These are phyloP conservation scores for Trichosporon inkin DNA, from an alignment of 1,284 basidiomycete species.

Conservation along the genomic window DNA sequence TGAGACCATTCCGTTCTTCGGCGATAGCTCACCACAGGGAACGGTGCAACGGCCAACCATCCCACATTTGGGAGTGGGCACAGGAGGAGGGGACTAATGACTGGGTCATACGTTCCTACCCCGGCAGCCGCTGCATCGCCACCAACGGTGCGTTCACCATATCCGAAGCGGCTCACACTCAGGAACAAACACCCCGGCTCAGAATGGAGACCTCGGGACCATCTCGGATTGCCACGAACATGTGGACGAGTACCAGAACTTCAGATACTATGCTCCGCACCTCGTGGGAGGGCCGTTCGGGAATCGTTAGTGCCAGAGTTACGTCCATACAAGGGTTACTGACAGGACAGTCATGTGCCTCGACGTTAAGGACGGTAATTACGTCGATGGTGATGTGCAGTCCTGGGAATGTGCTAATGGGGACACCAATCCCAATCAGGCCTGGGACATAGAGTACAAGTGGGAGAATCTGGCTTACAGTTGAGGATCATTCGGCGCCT, in stretches of 20 bases:
- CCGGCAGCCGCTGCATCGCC: not conserved
- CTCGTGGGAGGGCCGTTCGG: not conserved
- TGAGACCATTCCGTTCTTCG: not conserved
- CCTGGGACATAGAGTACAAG: not conserved
- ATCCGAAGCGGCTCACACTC: not conserved
- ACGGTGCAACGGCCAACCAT: not conserved
- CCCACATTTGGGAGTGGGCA: not conserved
- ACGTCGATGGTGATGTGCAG: not conserved
- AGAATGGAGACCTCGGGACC: not conserved
- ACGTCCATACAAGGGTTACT: not conserved
- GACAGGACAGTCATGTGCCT: not conserved
- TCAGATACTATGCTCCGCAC: not conserved
- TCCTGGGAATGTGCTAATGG: not conserved
- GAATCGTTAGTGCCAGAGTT: not conserved
- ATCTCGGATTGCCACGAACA: not conserved
- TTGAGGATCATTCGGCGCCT: too few relatives aligned
- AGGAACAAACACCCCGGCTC: not conserved
- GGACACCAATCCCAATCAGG: not conserved
- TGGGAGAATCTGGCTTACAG: not conserved
- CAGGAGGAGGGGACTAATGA: not conserved
- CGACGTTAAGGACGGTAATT: not conserved
- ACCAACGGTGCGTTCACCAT: not conserved
- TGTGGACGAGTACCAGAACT: not conserved
- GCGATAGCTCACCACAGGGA: not conserved
- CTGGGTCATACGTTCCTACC: not conserved